A percentile compares a stretch with the other conserved stretches of the same genome.
phyloP scores from a whole-genome alignment of 2,329 filamentous ascomycete genomes.

The Lecanoromycetidae sp. region DNA sequence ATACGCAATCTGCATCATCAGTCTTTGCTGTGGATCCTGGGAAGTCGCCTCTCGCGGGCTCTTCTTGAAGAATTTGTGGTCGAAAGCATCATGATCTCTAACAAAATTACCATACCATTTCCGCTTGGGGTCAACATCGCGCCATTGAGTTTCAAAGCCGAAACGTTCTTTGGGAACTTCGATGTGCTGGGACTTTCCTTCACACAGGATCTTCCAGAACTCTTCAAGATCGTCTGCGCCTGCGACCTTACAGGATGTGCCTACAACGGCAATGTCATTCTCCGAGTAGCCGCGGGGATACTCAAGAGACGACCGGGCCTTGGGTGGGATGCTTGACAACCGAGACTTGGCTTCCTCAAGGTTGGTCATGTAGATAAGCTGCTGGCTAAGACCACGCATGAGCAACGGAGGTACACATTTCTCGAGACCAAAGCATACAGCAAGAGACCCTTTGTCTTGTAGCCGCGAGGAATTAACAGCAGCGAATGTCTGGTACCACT shows the following conservation, averaged over 20 bases:
- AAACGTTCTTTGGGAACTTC: conserved; percentile 20
- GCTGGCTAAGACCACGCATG: conserved; percentile 17
- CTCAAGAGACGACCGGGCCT: not conserved
- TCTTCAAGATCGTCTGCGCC: conserved; percentile 24
- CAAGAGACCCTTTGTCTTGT: not conserved
- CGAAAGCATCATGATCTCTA: conserved; percentile 14
- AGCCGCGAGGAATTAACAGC: not conserved
- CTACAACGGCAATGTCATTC: conserved; percentile 26
- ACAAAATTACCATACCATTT: conserved; percentile 19
- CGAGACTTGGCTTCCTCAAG: not conserved
- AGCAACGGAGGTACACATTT: conserved; percentile 14
- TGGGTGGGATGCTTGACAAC: not conserved
- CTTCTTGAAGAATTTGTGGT: conserved; percentile 16
- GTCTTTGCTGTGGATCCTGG: conserved; percentile 17
- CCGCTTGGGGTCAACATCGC: conserved; percentile 16
- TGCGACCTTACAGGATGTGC: conserved; percentile 26
- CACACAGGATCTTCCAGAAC: conserved; percentile 26
- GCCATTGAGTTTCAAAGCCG: conserved; percentile 13
- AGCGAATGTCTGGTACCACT: conserved; percentile 8
- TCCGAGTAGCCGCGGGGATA: not conserved
- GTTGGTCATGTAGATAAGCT: not conserved
- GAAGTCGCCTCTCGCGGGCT: conserved; percentile 5
- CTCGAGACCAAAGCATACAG: conserved; percentile 5
- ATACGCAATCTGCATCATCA: conserved; percentile 15
- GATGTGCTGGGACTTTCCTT: conserved; percentile 19